Evolutionary conservation across 257 asterid species (phyloP), one percentile per base, ranked within the genome.

Genomic region (Schizonepeta tenuifolia): DNA sequence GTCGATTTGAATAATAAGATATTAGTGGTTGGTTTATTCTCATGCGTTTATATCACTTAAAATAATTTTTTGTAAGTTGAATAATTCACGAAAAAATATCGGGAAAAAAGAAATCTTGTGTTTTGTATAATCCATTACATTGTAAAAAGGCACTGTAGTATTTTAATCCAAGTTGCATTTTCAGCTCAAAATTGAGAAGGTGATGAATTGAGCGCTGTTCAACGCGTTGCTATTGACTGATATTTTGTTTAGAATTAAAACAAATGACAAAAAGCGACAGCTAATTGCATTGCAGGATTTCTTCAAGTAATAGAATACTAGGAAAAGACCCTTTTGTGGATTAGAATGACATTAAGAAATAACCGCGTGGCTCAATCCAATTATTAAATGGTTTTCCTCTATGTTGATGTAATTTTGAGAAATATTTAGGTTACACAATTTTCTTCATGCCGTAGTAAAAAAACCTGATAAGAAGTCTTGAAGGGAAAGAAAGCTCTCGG

Each of bases 141-240:
- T 38, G n/a, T n/a, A n/a, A 1, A 38, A 8, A 7, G 9, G 26
- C 2, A 24, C 1, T 24, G 26, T 24, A 38, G 3, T 7, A 38
- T 38, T 38, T 38, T 31, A 7, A 9, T 38, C 43, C 43, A 38
- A 38, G 55, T 17, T 15, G 18, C 6, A 12, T 63, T 63, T 38
- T 40, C 1, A 24, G 46, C 10, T 49, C 10, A 14, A 17, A 3
- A 31, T 28, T 46, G 13, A 22, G 64, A n/a, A 31, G 36, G 36
- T 31, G 11, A n/a, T 3, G 63, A n/a, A n/a, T n/a, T n/a, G n/a
- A 47, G 26, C 40, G 63, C 43, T 75, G 71, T 51, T 75, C 62
- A 78, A 78, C 86, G 75, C 83, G 86, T 55, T 2, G 36, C 14
- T 5, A 56, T 17, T 44, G 67, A 55, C 57, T 54, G 57, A 22